Evolutionary conservation across 2,329 filamentous ascomycete genomes (phyloP).

Genomic region (Colletotrichum sp.): DNA sequence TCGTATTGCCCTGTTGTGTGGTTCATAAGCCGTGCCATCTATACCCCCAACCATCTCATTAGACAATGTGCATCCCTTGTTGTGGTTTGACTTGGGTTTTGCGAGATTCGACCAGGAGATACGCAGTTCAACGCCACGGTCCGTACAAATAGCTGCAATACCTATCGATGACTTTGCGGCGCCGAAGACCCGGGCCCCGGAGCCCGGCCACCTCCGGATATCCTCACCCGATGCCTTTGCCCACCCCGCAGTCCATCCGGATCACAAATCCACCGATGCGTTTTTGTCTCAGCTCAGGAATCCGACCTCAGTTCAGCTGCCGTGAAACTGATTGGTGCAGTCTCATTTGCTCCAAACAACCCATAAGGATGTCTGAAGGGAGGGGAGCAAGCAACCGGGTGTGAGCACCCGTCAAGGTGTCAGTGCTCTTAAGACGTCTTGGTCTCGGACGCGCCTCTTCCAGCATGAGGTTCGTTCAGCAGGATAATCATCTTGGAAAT

Average conservation of each 20-base stretch:
- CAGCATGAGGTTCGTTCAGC: background rate
- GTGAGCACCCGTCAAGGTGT: background rate
- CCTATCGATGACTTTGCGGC: background rate
- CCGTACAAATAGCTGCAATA: background rate
- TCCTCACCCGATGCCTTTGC: background rate
- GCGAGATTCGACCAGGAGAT: background rate
- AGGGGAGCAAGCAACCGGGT: background rate
- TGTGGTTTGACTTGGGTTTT: background rate
- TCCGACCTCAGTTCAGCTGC: background rate
- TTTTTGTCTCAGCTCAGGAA: background rate
- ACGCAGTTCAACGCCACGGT: background rate
- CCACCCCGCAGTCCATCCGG: background rate
- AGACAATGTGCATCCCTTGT: background rate
- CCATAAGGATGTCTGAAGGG: background rate
- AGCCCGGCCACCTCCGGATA: background rate
- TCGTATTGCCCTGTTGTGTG: background rate
- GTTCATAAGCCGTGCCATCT: background rate
- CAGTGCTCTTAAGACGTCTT: background rate
- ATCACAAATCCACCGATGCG: background rate
- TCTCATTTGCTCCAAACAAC: background rate
- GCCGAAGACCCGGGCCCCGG: background rate
- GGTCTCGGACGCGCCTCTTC: background rate
- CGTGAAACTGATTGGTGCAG: background rate
- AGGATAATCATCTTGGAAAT: slow-evolving; percentile 26
- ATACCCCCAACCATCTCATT: background rate